Base-by-base conservation (phyloP, 2,329 filamentous ascomycete species). In the Xylaria sp. region DNA sequence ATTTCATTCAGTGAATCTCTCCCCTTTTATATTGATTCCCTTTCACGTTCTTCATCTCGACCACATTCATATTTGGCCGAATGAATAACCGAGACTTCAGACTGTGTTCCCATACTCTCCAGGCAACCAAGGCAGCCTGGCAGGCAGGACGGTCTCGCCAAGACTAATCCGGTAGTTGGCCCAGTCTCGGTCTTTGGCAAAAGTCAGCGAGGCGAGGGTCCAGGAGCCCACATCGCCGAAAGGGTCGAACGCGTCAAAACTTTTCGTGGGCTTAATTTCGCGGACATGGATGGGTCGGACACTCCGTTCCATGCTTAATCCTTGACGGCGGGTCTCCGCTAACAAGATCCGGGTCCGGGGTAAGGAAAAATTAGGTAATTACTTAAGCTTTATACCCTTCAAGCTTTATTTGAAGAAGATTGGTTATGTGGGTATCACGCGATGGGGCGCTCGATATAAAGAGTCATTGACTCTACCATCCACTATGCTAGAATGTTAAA, bases 211-310 rank as follows among this genome's bases (percentile, higher is more conserved):
- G 56, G 60, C 23, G 13, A 20, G 3, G 8, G 13, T 34, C 20
- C 20, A n/a, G 32, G 56, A 55, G 25, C 25, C n/a, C n/a, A n/a
- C 30, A 32, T 48, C 28, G 39, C 34, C 46, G 23, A 56, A 58
- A 66, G 36, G 23, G 41, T 61, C 30, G n/a, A 56, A 57, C 36
- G 57, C 39, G 57, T 45, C 15, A 28, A 56, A 55, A 28, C 6
- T 52, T 60, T 68, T 59, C 36, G 45, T 34, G 48, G 34, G n/a
- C 20, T 52, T 66, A 68, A 68, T 68, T 63, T 68, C 63, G 63
- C 46, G 18, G 30, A 23, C 66, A 65, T 68, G 66, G 66, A 62
- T 65, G 56, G 34, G 32, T 41, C 46, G 23, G 60, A 15, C 28
- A 28, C 20, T 32, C 4, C 13, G 9, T 45, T 30, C 63, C 43